Base-by-base conservation (phyloP, 2,329 filamentous ascomycete genomes). In the Trichophyton mentagrophytes region DNA sequence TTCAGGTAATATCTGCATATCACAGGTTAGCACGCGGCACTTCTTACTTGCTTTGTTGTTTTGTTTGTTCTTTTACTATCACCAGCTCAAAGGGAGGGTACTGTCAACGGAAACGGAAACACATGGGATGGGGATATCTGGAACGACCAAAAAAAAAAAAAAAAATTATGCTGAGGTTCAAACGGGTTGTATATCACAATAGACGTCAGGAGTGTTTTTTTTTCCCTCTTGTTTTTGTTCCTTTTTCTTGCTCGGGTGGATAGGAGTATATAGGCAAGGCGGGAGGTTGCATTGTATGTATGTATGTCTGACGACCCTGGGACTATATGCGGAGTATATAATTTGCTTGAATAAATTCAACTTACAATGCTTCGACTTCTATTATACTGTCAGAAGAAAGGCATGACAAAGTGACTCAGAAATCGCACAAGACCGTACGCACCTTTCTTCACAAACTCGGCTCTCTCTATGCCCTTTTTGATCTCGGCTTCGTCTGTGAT, bases 301-400 rank as follows among this genome's bases (percentile, higher is more conserved):
- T 13, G 27, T 27, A 27, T 27, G 17, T 49, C 25, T 49, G 25
- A 49, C 20, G 46, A 49, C 20, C 46, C 25, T 55, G 49, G 49
- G 27, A n/a, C 15, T 44, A 44, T 33, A 55, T 17, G 1, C 15
- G 49, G 49, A 33, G 49, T 55, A 17, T 55, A 36, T 55, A 55
- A 55, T 36, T 36, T 55, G 25, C 13, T 36, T 33, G 27, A 33
- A 11, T 38, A 5, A 27, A 27, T 27, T 27, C 27, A 27, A 81
- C 89, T 83, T 80, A 96, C 89, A 97, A 72, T 17, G 90, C 87
- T 76, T 96, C 91, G 63, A 97, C 89, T 73, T 96, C 92, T 93
- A 65, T 61, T 59, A 33, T 38, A n/a, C 11, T 1, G 22, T 55
- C 6, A 55, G 17, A 11, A 44, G n/a, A 25, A 57, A 27, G 1